phyloP scores from a whole-genome alignment of 2,329 filamentous ascomycete species.

The Pestalotiopsis sp. region DNA sequence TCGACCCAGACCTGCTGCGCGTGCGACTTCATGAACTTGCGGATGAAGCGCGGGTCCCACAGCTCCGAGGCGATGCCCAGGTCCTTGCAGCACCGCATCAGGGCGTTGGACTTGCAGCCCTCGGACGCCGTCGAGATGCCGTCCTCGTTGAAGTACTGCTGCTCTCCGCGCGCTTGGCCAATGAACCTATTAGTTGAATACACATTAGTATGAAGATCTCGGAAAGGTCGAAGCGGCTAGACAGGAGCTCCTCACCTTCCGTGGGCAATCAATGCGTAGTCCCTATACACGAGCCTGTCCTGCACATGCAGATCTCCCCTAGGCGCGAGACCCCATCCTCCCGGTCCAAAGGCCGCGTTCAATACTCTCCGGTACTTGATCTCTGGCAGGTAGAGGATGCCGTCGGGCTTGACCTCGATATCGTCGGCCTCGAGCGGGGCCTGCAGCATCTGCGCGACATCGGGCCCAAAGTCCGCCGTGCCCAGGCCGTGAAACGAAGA shows the following conservation, averaged over 20 bases:
- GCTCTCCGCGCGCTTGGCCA: constrained; percentile 89
- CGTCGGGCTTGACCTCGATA: constrained; percentile 97
- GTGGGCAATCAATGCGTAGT: constrained; percentile 88
- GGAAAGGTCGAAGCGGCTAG: neutral
- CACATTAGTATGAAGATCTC: neutral
- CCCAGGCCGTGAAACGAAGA: constrained; percentile 82
- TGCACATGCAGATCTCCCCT: constrained; percentile 83
- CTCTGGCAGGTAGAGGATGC: constrained; percentile 93
- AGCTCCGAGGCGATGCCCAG: constrained; percentile 91
- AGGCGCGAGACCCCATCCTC: constrained; percentile 93
- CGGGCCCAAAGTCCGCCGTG: constrained; percentile 68
- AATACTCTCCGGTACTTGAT: constrained; percentile 95
- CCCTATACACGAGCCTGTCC: constrained; percentile 79
- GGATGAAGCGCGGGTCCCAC: constrained; percentile 93
- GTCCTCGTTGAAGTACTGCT: constrained; percentile 88
- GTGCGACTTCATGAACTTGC: constrained; percentile 75
- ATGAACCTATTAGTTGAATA: constrained; percentile 66
- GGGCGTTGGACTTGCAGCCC: constrained; percentile 95
- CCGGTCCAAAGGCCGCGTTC: constrained; percentile 89
- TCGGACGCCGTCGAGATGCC: constrained; percentile 93
- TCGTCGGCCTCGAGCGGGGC: constrained; percentile 70
- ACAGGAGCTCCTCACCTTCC: constrained; percentile 66
- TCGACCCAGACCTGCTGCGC: constrained; percentile 88
- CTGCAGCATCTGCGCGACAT: constrained; percentile 70
- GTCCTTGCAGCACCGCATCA: constrained; percentile 99